Base-by-base conservation (phyloP, 2,329 filamentous ascomycete genomes). In the Fusarium nurragi region DNA sequence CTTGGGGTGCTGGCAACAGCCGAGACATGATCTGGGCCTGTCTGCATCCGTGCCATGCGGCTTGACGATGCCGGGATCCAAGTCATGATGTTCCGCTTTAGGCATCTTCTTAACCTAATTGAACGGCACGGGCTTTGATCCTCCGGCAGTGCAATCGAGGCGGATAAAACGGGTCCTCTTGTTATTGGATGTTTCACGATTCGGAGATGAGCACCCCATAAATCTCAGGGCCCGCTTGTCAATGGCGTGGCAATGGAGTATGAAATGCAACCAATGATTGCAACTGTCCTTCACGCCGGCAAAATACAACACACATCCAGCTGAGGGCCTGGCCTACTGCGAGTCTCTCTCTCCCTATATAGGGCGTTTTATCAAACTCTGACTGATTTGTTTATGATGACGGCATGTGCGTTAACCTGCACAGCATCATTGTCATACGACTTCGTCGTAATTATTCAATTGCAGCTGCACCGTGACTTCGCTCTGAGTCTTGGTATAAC, bases 1-100 rank as follows among this genome's bases (percentile, higher is more conserved):
- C 21, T 12, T 2, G 2, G 18, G 11, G 19, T 6, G 11, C 16
- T 16, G 25, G 13, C 16, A 40, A 52, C 46, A 60, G 39, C 45
- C 54, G 54, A 41, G 18, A 23, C 21, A 6, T 34, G 39, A 36
- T n/a, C 16, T 57, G 34, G 13, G 16, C 4, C 14, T 6, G 18
- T 18, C 40, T 52, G 41, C 43, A 57, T 38, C 34, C 28, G 18
- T 28, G 54, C 56, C 46, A 53, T 57, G 56, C 53, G 54, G 55
- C 46, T 43, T 37, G 43, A 60, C 9, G 28, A 48, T 60, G 56
- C 56, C 54, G 54, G 45, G 56, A 53, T 8, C 12, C 4, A 3
- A 21, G 6, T 4, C 13, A 2, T 41, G n/a, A 11, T 4, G 36
- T 40, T 2, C 54, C 54, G 25, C 14, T 52, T 34, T 23, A 7